A percentile compares a stretch with the other conserved stretches of the same genome.
Evolutionary conservation across 495 filamentous ascomycete species (phyloP).

Genomic region (Trichoderma parareesei): DNA sequence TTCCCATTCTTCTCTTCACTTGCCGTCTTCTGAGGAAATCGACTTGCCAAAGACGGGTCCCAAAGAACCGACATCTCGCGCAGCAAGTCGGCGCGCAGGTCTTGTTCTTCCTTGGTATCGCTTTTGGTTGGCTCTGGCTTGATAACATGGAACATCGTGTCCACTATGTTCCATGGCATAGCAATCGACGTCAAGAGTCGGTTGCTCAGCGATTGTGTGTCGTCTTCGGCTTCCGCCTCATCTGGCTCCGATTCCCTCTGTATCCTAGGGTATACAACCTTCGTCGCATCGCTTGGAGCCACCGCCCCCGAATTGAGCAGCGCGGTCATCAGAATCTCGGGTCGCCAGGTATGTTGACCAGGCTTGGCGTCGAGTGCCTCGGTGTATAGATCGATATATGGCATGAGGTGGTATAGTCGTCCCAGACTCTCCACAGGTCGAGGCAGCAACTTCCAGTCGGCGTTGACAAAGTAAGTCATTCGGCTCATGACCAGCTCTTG

Average conservation of each 20-base stretch:
- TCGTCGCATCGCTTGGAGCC: not conserved
- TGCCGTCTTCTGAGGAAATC: not conserved
- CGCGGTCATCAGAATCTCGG: not conserved
- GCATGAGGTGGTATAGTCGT: conserved; percentile 31
- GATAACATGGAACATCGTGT: not conserved
- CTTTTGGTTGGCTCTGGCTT: not conserved
- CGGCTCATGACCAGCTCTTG: conserved; percentile 43
- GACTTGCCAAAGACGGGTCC: not conserved
- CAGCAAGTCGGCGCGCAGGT: not conserved
- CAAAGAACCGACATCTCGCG: not conserved
- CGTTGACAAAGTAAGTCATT: conserved; percentile 37
- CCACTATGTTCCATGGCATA: conserved; percentile 1
- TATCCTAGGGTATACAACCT: not conserved
- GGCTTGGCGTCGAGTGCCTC: not conserved
- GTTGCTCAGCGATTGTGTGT: not conserved
- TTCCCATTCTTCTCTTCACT: not conserved
- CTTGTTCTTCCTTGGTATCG: not conserved
- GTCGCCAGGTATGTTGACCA: not conserved
- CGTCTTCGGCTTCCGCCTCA: not conserved
- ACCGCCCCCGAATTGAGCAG: not conserved
- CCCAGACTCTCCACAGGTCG: conserved; percentile 33
- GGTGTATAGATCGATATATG: conserved; percentile 29
- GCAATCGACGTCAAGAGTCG: not conserved
- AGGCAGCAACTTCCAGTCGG: conserved; percentile 26
- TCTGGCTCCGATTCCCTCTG: not conserved